phyloP scores from a whole-genome alignment of 495 filamentous ascomycete genomes.

The Pseudoneurospora amorphoporcata region DNA sequence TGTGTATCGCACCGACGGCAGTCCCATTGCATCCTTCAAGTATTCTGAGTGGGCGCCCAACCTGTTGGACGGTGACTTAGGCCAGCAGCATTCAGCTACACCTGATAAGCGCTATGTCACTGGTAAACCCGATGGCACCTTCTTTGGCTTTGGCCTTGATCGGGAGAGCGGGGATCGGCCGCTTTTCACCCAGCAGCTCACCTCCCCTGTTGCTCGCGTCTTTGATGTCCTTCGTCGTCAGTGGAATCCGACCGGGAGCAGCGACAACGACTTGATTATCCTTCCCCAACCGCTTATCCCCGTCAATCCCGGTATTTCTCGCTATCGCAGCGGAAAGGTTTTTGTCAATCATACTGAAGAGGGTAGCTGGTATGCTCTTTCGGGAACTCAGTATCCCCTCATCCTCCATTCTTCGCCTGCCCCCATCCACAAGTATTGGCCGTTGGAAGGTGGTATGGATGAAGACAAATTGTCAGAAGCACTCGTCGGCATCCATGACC shows the following conservation, averaged over 20 bases:
- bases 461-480: slow-evolving; percentile 15
- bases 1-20: slow-evolving; percentile 67
- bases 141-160: slow-evolving; percentile 69
- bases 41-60: slow-evolving; percentile 96
- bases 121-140: slow-evolving; percentile 73
- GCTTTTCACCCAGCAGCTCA: slow-evolving; percentile 52
- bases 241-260: slow-evolving; percentile 42
- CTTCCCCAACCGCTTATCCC: slow-evolving; percentile 79
- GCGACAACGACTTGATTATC: slow-evolving; percentile 54
- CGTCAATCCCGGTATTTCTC: slow-evolving; percentile 41
- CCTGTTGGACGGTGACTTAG: slow-evolving; percentile 78
- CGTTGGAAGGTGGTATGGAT: slow-evolving; percentile 31
- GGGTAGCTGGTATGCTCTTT: slow-evolving; percentile 91
- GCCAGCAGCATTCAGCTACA: slow-evolving; percentile 64
- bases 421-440: slow-evolving; percentile 49
- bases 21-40: slow-evolving; percentile 76
- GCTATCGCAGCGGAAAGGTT: slow-evolving; percentile 53
- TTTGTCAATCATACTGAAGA: slow-evolving; percentile 79
- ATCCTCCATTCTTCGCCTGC: slow-evolving; percentile 65
- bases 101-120: slow-evolving; percentile 87
- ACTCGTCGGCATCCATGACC: slow-evolving; percentile 33
- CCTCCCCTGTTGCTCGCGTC: slow-evolving; percentile 77
- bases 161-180: slow-evolving; percentile 24
- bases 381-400: slow-evolving; percentile 75
- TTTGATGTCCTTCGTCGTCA: slow-evolving; percentile 78